phyloP scores from a whole-genome alignment of 345 rosid species.

The Mallotus nudiflorus region DNA sequence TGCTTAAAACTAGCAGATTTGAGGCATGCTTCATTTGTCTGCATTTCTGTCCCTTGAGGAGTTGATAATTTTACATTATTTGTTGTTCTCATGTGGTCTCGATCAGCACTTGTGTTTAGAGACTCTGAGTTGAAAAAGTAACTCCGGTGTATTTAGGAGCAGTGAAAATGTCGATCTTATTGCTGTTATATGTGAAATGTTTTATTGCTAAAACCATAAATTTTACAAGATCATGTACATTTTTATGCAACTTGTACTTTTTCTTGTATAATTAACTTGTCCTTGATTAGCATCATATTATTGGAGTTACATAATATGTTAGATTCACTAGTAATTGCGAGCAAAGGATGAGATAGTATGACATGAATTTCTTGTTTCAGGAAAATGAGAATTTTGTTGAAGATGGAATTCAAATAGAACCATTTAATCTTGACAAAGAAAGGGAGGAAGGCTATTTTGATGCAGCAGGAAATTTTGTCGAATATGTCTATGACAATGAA shows the following conservation, averaged over 20 bases:
- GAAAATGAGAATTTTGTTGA: conserved; percentile 66
- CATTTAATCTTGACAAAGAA: conserved; percentile 87
- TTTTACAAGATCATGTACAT: neutral
- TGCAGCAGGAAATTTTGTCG: conserved; percentile 82
- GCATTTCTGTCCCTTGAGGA: neutral
- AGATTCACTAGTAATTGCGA: conserved; percentile 17
- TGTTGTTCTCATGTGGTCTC: neutral
- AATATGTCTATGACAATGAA: conserved; percentile 75
- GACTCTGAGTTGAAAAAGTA: neutral
- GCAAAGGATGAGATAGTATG: conserved; percentile 24
- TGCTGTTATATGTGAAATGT: neutral
- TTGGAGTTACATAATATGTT: conserved; percentile 14
- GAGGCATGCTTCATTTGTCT: neutral
- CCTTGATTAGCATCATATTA: conserved; percentile 8
- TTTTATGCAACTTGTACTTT: neutral
- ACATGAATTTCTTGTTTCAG: conserved; percentile 52
- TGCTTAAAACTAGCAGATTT: neutral
- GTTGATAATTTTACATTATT: neutral
- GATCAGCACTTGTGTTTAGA: neutral
- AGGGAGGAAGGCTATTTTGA: conserved; percentile 99
- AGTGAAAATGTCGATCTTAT: neutral
- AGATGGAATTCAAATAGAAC: conserved; percentile 92
- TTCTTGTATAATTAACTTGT: conserved; percentile 7
- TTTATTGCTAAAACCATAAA: neutral
- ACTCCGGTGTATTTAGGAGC: neutral